Evolutionary conservation across 306 rosid species (phyloP), one percentile per base, ranked within the genome.

Genomic region (Begonia loranthoides): DNA sequence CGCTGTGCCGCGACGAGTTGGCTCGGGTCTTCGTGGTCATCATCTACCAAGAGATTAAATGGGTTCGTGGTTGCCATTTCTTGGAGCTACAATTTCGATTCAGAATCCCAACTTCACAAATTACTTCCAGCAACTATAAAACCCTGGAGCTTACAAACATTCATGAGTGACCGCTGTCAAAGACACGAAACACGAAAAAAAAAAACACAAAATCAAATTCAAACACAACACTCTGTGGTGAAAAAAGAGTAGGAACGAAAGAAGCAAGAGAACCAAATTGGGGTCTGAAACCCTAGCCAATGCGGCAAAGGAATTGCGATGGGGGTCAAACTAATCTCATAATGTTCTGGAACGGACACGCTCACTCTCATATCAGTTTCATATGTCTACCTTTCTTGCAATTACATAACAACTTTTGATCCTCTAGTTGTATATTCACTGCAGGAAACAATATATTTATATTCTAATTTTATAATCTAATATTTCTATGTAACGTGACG

Each of bases 11-110:
- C 76, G 14, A 66, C 40, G 34, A 79, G 79, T 41, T 69, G 82
- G 40, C 45, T 66, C 8, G 67, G 77, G 69, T 79, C 87, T 45
- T 73, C 87, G 56, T 62, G 62, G 52, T 79, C 87, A 55, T 76
- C 87, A 40, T 73, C 84, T 12, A 72, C 79, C 68, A 79, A 41
- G 49, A 79, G 79, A 67, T 67, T 75, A 58, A 79, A 79, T 9
- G 82, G 79, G 68, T 79, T 79, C 77, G 58, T 9, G 73, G 77
- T 61, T 58, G 87, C 72, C 87, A 79, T 78, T 67, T 34, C 63
- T 54, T 70, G 66, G 43, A 55, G 41, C 70, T 38, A 51, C 47
- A 51, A 45, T 21, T 24, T 51, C 51, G 69, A 54, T 52, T 54
- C 65, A 28, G 28, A 57, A 51, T 41, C 61, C 67, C 40, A 33